Percentiles rank a stretch among this genome's conserved stretches.
Conservation (phyloP, 2,329 filamentous ascomycete species). For the Aureobasidium lini region DNA sequence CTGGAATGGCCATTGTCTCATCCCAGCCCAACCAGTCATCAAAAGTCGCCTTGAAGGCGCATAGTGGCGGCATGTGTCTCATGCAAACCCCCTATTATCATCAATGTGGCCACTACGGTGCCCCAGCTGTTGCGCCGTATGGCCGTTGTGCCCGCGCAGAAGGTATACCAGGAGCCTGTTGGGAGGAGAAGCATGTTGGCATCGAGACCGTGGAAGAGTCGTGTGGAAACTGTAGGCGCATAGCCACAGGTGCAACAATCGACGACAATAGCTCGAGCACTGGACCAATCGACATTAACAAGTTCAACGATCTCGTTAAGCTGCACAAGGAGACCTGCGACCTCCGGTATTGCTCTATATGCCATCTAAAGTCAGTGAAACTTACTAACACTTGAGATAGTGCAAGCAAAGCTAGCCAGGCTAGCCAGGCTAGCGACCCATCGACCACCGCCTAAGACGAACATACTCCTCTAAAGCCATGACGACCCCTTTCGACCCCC, state of each 20-base stretch:
- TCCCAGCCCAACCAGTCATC: neutral
- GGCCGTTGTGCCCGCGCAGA: constrained; percentile 7
- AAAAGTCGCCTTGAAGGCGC: neutral
- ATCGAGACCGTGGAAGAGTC: neutral
- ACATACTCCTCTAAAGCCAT: too few relatives aligned
- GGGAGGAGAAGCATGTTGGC: neutral
- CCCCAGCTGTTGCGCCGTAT: neutral
- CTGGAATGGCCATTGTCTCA: too few relatives aligned
- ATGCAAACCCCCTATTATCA: constrained; percentile 3
- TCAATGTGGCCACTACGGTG: constrained; percentile 4
- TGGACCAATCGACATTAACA: neutral
- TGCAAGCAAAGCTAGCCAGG: neutral
- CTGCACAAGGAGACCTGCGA: neutral
- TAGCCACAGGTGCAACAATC: neutral
- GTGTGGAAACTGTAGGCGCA: neutral
- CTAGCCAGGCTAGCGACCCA: neutral
- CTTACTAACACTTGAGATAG: neutral
- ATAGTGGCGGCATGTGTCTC: neutral
- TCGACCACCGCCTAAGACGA: too few relatives aligned
- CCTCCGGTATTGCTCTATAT: neutral
- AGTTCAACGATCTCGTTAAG: constrained; percentile 4
- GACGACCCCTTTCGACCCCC: too few relatives aligned
- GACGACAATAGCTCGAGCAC: neutral
- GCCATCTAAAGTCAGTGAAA: too few relatives aligned
- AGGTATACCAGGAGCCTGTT: neutral